These are phyloP conservation scores for Pythium aristosporum DNA, from an alignment of 352 stramenopile genomes.

Conservation along the genomic window DNA sequence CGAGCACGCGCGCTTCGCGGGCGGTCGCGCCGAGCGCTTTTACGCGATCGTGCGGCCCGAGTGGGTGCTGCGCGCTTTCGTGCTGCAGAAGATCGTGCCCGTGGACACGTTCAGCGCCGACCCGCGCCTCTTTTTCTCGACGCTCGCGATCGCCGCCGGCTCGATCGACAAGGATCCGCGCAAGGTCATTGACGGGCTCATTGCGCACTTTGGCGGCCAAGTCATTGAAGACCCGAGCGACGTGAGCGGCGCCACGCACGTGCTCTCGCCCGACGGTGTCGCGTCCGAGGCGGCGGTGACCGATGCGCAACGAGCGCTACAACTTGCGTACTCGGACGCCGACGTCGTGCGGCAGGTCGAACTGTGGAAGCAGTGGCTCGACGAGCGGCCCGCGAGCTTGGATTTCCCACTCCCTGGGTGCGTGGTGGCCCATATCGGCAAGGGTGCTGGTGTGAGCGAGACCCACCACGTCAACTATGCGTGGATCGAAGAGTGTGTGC, in stretches of 20 bases:
- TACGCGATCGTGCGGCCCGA: slow-evolving; percentile 72
- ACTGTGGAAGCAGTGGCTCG: slow-evolving; percentile 46
- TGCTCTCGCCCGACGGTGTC: slow-evolving; percentile 64
- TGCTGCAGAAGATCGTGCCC: slow-evolving; percentile 60
- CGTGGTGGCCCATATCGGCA: slow-evolving; percentile 54
- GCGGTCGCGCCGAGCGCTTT: slow-evolving; percentile 60
- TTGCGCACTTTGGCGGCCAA: slow-evolving; percentile 81
- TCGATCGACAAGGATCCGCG: slow-evolving; percentile 76
- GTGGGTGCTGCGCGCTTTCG: slow-evolving; percentile 78
- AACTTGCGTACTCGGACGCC: slow-evolving; percentile 43
- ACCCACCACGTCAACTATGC: slow-evolving; percentile 71
- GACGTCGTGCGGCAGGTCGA: slow-evolving; percentile 42
- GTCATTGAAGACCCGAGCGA: slow-evolving; percentile 56
- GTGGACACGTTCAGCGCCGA: slow-evolving; percentile 79
- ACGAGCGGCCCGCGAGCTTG: slow-evolving; percentile 28
- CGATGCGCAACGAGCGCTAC: slow-evolving; percentile 42
- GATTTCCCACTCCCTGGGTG: slow-evolving; percentile 59
- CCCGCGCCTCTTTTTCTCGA: slow-evolving; percentile 73
- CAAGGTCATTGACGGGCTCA: slow-evolving; percentile 79
- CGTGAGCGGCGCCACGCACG: slow-evolving; percentile 57
- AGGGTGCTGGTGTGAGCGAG: slow-evolving; percentile 42
- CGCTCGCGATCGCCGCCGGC: slow-evolving; percentile 64
- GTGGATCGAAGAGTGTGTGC: slow-evolving; percentile 84
- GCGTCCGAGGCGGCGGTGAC: slow-evolving; percentile 17
- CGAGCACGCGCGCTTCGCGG: slow-evolving; percentile 48